Conservation (phyloP, 225 moss, liverwort and hornwort genomes). For the Pseudisothecium myosuroides region DNA sequence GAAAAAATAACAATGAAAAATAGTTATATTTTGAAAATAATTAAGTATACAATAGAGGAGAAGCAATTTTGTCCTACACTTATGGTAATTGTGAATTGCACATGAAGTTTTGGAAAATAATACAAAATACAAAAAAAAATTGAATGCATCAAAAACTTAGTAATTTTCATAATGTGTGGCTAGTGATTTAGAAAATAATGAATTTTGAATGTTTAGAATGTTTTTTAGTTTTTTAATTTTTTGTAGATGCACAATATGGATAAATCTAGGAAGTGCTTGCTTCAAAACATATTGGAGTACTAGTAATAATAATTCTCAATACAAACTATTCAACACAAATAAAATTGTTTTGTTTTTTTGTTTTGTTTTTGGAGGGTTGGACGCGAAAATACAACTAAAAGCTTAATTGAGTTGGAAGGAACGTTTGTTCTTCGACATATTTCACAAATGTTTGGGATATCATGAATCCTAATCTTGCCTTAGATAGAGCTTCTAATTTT, state of each 20-base stretch:
- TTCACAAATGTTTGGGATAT: neutral
- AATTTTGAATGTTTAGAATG: neutral
- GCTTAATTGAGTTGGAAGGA: neutral
- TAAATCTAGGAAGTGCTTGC: neutral
- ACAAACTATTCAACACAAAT: too few relatives aligned
- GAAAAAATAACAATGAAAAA: neutral
- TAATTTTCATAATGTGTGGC: too few relatives aligned
- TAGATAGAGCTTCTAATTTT: neutral
- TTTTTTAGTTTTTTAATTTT: too few relatives aligned
- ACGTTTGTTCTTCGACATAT: neutral
- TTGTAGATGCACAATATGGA: neutral
- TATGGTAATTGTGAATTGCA: neutral
- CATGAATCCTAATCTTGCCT: neutral
- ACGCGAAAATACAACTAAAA: fast-evolving
- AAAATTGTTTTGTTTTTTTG: too few relatives aligned
- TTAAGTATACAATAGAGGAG: too few relatives aligned
- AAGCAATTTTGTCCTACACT: neutral
- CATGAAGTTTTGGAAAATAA: neutral
- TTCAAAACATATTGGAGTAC: neutral
- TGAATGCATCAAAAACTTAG: neutral
- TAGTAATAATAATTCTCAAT: neutral
- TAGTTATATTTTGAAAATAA: too few relatives aligned
- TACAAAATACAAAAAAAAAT: neutral
- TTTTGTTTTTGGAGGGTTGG: neutral
- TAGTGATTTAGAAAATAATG: neutral